phyloP scores from a whole-genome alignment of 1,139 yeast species.

The Scheffersomyces illinoinensis region DNA sequence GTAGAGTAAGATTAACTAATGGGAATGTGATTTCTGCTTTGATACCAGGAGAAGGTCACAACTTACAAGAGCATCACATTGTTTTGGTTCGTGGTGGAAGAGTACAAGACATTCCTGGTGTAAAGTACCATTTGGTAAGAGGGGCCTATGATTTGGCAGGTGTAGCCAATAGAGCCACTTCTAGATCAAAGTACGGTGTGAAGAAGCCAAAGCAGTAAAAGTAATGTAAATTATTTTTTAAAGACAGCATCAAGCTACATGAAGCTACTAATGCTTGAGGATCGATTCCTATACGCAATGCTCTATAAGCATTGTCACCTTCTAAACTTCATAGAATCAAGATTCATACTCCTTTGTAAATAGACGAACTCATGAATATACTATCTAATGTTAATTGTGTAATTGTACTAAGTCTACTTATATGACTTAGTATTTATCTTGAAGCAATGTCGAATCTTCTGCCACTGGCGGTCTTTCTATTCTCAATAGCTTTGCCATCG shows the following conservation, averaged over 20 bases:
- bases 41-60: constrained; percentile 98
- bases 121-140: constrained; percentile 88
- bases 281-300: not conserved
- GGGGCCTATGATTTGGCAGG: constrained; percentile 95
- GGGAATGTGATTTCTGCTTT: constrained; percentile 90
- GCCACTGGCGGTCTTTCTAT: constrained; percentile 81
- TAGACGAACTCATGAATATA: constrained; percentile 1
- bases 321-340: not conserved
- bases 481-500: constrained; percentile 57
- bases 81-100: constrained; percentile 96
- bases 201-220: constrained; percentile 65
- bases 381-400: not conserved
- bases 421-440: constrained; percentile 1
- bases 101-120: constrained; percentile 98
- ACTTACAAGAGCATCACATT: constrained; percentile 96
- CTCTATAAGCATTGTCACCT: not conserved
- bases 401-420: not conserved
- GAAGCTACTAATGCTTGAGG: not conserved
- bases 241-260: not conserved
- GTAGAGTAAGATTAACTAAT: constrained; percentile 89
- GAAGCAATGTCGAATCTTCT: constrained; percentile 57
- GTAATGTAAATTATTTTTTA: not conserved
- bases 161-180: constrained; percentile 87
- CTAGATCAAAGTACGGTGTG: constrained; percentile 92
- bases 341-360: not conserved